Conservation (phyloP, 768 basidiomycete genomes). For the Mycena albidolilacea region DNA sequence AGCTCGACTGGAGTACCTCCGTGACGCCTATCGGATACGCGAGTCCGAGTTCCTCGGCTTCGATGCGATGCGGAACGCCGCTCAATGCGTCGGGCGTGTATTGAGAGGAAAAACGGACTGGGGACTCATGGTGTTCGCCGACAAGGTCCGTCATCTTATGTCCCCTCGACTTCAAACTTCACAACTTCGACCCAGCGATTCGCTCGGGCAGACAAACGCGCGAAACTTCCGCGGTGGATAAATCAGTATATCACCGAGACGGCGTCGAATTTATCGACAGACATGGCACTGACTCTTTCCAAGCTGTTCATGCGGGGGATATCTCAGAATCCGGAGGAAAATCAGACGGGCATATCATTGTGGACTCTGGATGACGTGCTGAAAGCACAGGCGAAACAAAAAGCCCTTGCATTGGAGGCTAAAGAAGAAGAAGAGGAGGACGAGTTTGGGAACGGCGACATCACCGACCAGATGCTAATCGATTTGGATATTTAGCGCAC, state of each 20-base stretch:
- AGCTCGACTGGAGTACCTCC: constrained; percentile 95
- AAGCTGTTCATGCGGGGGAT: constrained; percentile 99
- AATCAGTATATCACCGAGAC: constrained; percentile 99
- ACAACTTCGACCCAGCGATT: constrained; percentile 72
- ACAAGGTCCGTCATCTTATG: constrained; percentile 76
- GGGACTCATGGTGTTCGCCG: constrained; percentile 99
- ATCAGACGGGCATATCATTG: constrained; percentile 92
- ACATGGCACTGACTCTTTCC: constrained; percentile 95
- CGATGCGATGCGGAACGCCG: constrained; percentile 99
- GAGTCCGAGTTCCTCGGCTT: constrained; percentile 99
- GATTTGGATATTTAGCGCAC: constrained; percentile 60
- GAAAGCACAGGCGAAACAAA: constrained; percentile 87
- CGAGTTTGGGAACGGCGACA: constrained; percentile 78
- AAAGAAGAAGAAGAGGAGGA: constrained; percentile 65
- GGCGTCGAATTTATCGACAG: constrained; percentile 96
- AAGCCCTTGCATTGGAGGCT: constrained; percentile 69
- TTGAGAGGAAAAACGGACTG: constrained; percentile 99
- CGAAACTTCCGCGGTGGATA: constrained; percentile 98
- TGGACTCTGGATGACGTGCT: constrained; percentile 96
- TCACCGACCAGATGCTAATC: constrained; percentile 73
- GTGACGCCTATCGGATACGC: constrained; percentile 98
- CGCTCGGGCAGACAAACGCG: constrained; percentile 92
- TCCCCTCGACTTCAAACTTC: background rate
- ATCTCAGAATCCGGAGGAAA: constrained; percentile 97
- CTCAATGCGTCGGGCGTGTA: constrained; percentile 98